These are phyloP conservation scores for Stereum hirsutum DNA, from an alignment of 1,284 basidiomycete species.

Conservation along the genomic window DNA sequence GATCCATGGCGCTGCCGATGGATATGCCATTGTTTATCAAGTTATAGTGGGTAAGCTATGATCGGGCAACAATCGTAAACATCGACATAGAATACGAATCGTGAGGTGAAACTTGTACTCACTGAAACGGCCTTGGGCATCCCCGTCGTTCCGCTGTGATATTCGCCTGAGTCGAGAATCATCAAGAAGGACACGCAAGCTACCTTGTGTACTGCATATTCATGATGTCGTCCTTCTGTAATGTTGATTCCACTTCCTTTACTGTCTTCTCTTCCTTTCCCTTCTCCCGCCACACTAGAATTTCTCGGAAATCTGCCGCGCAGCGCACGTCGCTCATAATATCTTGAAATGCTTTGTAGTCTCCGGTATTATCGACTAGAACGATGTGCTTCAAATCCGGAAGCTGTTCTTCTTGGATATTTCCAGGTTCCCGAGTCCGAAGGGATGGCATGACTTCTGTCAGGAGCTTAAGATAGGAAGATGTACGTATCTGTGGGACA, in stretches of 20 bases:
- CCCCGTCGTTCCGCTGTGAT: constrained; percentile 67
- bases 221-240: constrained; percentile 60
- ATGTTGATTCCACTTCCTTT: constrained; percentile 26
- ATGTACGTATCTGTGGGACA: constrained; percentile 61
- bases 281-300: constrained; percentile 52
- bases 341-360: constrained; percentile 27
- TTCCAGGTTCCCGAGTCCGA: constrained; percentile 35
- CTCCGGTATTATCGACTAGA: constrained; percentile 54
- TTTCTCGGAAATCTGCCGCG: constrained; percentile 58
- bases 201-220: constrained; percentile 82
- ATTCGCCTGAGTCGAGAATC: constrained; percentile 1
- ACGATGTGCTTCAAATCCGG: constrained; percentile 61
- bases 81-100: not conserved
- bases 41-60: constrained; percentile 68
- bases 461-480: constrained; percentile 53
- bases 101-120: constrained; percentile 19
- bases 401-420: constrained; percentile 50
- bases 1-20: constrained; percentile 62
- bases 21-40: constrained; percentile 72
- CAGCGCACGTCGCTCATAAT: constrained; percentile 36
- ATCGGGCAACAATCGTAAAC: not conserved
- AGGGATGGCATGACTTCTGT: constrained; percentile 52
- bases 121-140: constrained; percentile 74
- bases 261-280: constrained; percentile 30
- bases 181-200: constrained; percentile 1